Evolutionary conservation across 1,139 yeast species (phyloP).

Genomic region (Hyphopichia pseudoburtonii): DNA sequence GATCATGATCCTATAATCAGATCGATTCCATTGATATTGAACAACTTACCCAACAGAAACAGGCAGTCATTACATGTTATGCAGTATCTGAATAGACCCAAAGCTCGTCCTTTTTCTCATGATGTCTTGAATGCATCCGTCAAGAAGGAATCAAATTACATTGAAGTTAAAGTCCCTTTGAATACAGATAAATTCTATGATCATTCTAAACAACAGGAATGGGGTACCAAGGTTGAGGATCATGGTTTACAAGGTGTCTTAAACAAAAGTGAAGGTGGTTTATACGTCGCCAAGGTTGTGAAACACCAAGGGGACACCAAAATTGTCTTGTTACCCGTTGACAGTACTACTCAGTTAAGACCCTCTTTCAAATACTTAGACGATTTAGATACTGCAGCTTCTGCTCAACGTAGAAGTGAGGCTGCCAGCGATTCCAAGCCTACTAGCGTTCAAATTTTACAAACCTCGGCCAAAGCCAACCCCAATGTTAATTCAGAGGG

Average conservation of each 20-base stretch:
- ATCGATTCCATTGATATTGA: slow-evolving; percentile 64
- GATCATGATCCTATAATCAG: slow-evolving; percentile 76
- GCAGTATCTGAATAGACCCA: slow-evolving; percentile 77
- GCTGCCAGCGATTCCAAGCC: slow-evolving; percentile 28
- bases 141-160: slow-evolving; percentile 54
- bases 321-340: slow-evolving; percentile 65
- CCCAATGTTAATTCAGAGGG: slow-evolving; percentile 76
- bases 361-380: slow-evolving; percentile 82
- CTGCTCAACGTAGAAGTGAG: slow-evolving; percentile 23
- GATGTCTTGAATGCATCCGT: slow-evolving; percentile 52
- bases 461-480: slow-evolving; percentile 43
- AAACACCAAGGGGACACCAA: slow-evolving; percentile 23
- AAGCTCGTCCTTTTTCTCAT: slow-evolving; percentile 43
- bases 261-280: slow-evolving; percentile 52
- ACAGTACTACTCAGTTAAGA: slow-evolving; percentile 72
- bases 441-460: slow-evolving; percentile 45
- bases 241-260: slow-evolving; percentile 75
- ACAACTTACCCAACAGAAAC: slow-evolving; percentile 19
- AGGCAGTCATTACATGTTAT: slow-evolving; percentile 35
- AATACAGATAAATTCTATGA: slow-evolving; percentile 68
- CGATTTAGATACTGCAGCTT: slow-evolving; percentile 34
- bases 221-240: slow-evolving; percentile 56
- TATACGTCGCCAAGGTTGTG: slow-evolving; percentile 36
- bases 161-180: slow-evolving; percentile 74
- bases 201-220: slow-evolving; percentile 56